phyloP scores from a whole-genome alignment of 495 filamentous ascomycete species.

The Collariella sp. region DNA sequence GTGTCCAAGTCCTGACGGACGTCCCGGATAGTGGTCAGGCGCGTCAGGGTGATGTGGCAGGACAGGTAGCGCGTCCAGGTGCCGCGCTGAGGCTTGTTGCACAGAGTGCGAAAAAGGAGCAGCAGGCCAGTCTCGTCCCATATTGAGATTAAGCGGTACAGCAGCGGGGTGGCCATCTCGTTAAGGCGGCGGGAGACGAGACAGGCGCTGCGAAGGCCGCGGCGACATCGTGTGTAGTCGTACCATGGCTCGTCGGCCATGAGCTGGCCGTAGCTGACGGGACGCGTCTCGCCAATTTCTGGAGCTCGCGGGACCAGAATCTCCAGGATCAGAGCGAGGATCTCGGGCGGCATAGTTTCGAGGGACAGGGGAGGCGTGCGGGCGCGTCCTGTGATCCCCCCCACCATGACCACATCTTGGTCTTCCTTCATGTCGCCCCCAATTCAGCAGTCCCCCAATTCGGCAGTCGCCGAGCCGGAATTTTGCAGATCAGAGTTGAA shows the following conservation, averaged over 20 bases:
- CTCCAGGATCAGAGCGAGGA: conserved; percentile 20
- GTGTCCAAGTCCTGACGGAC: conserved; percentile 12
- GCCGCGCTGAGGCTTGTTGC: conserved; percentile 14
- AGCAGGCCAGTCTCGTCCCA: conserved; percentile 17
- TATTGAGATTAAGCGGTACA: conserved; percentile 23
- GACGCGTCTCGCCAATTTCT: conserved; percentile 26
- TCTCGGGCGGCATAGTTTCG: conserved; percentile 19
- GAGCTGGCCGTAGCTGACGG: conserved; percentile 24
- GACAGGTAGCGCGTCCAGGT: conserved; percentile 21
- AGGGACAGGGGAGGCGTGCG: not conserved
- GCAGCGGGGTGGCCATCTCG: conserved; percentile 20
- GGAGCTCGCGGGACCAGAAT: conserved; percentile 18
- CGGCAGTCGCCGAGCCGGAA: no score
- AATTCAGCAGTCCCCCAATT: not conserved
- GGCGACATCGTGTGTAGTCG: conserved; percentile 24
- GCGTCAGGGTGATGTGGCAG: conserved; percentile 26
- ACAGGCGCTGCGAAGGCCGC: conserved; percentile 22
- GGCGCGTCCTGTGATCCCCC: not conserved
- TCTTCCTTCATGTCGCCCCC: not conserved
- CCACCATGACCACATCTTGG: not conserved
- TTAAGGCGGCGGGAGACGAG: conserved; percentile 14
- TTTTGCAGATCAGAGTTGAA: no score
- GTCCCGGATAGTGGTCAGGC: conserved; percentile 16
- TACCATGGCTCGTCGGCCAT: conserved; percentile 26
- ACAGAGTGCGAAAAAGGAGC: conserved; percentile 25